phyloP scores from a whole-genome alignment of 2,329 filamentous ascomycete genomes.

The Ophiostoma pallidulum region DNA sequence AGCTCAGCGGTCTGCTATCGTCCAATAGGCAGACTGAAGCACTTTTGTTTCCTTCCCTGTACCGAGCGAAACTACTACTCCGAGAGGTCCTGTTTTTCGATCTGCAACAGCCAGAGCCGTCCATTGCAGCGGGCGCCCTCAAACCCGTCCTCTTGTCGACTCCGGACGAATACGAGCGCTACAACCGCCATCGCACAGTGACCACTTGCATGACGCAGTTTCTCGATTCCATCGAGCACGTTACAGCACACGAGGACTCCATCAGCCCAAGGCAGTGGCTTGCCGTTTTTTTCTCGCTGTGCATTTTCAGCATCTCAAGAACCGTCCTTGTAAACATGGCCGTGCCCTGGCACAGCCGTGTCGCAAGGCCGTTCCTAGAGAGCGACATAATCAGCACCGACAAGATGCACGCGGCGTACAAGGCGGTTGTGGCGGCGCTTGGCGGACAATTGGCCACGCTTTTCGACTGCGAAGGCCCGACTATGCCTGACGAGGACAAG shows the following conservation, averaged over 20 bases:
- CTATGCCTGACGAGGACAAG: slow-evolving; percentile 36
- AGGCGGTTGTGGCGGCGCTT: slow-evolving; percentile 41
- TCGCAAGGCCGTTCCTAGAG: not conserved
- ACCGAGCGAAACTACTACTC: slow-evolving; percentile 45
- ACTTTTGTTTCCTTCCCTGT: slow-evolving; percentile 39
- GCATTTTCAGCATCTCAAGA: slow-evolving; percentile 48
- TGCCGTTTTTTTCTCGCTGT: slow-evolving; percentile 44
- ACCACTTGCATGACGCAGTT: slow-evolving; percentile 43
- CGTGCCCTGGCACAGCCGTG: slow-evolving; percentile 21
- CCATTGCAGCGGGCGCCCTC: slow-evolving; percentile 30
- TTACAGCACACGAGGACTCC: slow-evolving; percentile 29
- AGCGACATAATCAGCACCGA: not conserved
- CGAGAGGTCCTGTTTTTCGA: slow-evolving; percentile 47
- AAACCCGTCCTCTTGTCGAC: slow-evolving; percentile 24
- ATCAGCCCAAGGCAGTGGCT: slow-evolving; percentile 38
- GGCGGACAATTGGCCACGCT: slow-evolving; percentile 33
- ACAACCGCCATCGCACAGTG: slow-evolving; percentile 38
- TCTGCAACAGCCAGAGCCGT: slow-evolving; percentile 39
- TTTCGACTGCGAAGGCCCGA: slow-evolving; percentile 33
- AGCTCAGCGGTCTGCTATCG: slow-evolving; percentile 40
- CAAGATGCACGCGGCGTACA: slow-evolving; percentile 40
- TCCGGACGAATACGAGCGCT: slow-evolving; percentile 36
- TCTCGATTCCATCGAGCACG: slow-evolving; percentile 42
- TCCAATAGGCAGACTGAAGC: slow-evolving; percentile 39
- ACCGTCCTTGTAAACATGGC: slow-evolving; percentile 42